These are phyloP conservation scores for Xylaria sp. DNA, from an alignment of 2,329 filamentous ascomycete species.

Conservation along the genomic window DNA sequence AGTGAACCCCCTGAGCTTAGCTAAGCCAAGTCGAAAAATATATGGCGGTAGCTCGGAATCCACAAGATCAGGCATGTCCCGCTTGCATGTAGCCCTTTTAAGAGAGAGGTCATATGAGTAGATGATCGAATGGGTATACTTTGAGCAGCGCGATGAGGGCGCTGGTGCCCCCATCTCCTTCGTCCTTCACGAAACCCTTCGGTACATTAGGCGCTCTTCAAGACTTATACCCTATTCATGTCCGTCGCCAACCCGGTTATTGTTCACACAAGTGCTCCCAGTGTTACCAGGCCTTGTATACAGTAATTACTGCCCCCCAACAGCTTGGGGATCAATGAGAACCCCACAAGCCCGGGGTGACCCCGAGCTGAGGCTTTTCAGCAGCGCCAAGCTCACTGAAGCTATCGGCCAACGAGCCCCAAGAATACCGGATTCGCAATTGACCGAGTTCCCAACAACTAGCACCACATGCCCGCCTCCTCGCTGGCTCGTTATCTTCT, in stretches of 20 bases:
- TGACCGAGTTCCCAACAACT: no score
- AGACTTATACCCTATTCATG: not conserved
- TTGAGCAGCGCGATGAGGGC: no score
- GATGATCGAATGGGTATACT: no score
- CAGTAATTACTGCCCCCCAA: not conserved
- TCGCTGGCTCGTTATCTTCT: not conserved
- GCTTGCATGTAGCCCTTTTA: no score
- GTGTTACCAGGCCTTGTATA: not conserved
- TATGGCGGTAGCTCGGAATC: no score
- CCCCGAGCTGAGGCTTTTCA: not conserved
- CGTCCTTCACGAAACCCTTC: not conserved
- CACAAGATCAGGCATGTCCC: no score
- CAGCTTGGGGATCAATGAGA: not conserved
- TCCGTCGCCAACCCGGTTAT: no score
- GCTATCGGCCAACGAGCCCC: not conserved
- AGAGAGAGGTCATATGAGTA: no score
- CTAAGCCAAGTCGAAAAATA: not conserved
- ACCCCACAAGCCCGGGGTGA: constrained; percentile 1
- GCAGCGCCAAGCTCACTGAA: constrained; percentile 13
- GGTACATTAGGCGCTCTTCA: not conserved
- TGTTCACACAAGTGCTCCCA: not conserved
- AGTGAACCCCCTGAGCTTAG: not conserved
- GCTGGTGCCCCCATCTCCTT: no score
- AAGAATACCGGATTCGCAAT: not conserved
- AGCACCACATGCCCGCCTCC: no score